These are phyloP conservation scores for Cadophora sp. DNA, from an alignment of 2,329 filamentous ascomycete genomes.

Conservation along the genomic window DNA sequence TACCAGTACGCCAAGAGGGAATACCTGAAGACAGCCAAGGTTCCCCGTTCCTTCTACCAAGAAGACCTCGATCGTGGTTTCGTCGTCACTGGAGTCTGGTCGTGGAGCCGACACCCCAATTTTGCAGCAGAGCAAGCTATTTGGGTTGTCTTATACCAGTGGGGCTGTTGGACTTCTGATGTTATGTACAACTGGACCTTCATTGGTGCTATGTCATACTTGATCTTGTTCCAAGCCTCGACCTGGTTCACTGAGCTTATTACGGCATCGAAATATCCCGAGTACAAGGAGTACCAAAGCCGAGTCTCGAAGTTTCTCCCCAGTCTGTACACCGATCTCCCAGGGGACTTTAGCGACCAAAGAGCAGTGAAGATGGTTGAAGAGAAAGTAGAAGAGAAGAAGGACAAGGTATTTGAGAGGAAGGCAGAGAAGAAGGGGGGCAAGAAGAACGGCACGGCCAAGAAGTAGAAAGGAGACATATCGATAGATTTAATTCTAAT, in stretches of 20 bases:
- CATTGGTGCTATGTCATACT: slow-evolving; percentile 70
- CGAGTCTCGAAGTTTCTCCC: slow-evolving; percentile 87
- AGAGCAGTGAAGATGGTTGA: slow-evolving; percentile 33
- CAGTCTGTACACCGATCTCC: slow-evolving; percentile 35
- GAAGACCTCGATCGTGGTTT: slow-evolving; percentile 91
- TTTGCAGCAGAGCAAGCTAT: slow-evolving; percentile 91
- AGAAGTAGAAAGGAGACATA: slow-evolving; percentile 7
- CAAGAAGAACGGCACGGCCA: not conserved
- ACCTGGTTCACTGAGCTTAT: slow-evolving; percentile 88
- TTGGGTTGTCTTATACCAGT: slow-evolving; percentile 89
- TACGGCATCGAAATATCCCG: slow-evolving; percentile 81
- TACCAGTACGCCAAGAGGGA: slow-evolving; percentile 82
- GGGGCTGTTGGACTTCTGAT: slow-evolving; percentile 78
- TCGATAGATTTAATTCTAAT: not conserved
- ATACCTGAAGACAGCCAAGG: slow-evolving; percentile 76
- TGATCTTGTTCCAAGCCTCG: slow-evolving; percentile 87
- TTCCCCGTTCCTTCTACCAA: slow-evolving; percentile 68
- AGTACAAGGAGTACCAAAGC: slow-evolving; percentile 85
- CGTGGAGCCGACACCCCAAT: slow-evolving; percentile 90
- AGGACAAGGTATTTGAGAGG: slow-evolving; percentile 8
- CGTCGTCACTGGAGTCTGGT: slow-evolving; percentile 82
- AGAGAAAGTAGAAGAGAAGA: slow-evolving; percentile 28
- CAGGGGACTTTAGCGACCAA: slow-evolving; percentile 41
- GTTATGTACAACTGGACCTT: slow-evolving; percentile 81
- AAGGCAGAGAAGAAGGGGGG: not conserved